A percentile compares a stretch with the other conserved stretches of the same genome.
Conservation (phyloP, 139 green algal genomes). For the Tetraselmis striata region DNA sequence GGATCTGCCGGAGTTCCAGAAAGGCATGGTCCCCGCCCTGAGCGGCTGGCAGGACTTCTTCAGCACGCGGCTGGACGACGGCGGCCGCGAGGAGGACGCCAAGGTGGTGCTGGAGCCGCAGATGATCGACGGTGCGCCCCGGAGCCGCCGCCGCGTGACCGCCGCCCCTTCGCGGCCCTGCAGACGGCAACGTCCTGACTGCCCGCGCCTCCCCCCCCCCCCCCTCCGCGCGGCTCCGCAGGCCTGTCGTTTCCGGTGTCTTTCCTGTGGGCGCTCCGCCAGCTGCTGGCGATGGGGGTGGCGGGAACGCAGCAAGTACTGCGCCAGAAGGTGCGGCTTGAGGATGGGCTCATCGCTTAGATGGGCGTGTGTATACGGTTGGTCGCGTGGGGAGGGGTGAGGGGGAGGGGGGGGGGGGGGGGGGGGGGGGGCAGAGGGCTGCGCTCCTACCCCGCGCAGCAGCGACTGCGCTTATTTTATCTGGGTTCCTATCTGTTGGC, state of each 20-base stretch:
- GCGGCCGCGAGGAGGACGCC: not conserved
- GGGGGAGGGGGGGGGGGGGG: not conserved
- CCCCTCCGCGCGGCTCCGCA: too few relatives aligned
- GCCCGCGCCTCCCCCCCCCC: too few relatives aligned
- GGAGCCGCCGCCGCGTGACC: too few relatives aligned
- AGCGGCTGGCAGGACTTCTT: not conserved
- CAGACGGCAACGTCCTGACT: too few relatives aligned
- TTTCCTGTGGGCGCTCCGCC: constrained; percentile 6
- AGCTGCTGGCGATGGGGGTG: constrained; percentile 1
- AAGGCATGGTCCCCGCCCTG: not conserved
- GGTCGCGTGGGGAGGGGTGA: too few relatives aligned
- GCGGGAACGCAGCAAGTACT: not conserved
- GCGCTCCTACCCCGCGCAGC: too few relatives aligned
- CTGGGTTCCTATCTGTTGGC: too few relatives aligned
- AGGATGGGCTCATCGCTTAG: too few relatives aligned
- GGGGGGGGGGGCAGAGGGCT: too few relatives aligned
- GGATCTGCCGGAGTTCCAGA: not conserved
- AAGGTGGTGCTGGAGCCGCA: not conserved
- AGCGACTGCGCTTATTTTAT: too few relatives aligned
- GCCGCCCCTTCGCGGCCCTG: too few relatives aligned
- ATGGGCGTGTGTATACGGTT: too few relatives aligned
- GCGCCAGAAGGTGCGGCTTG: not conserved
- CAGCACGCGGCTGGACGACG: not conserved
- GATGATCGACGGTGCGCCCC: not conserved
- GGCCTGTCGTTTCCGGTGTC: constrained; percentile 18